phyloP scores from a whole-genome alignment of 306 rosid genomes.

The Lupinus albus region DNA sequence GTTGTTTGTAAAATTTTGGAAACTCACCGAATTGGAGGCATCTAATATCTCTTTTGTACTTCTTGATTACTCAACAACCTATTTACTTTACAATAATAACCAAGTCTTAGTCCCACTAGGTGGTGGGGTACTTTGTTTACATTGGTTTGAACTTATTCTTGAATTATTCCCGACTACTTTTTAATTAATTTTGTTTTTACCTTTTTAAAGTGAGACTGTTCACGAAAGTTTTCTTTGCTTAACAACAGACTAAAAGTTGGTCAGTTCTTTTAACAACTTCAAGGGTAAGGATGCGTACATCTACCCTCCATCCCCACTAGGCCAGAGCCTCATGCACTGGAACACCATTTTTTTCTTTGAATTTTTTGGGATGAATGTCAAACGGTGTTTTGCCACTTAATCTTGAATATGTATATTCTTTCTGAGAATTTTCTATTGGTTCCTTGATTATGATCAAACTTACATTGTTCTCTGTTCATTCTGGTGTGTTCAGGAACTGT shows the following conservation, averaged over 20 bases:
- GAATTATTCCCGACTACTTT: slow-evolving; percentile 1
- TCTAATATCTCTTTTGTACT: not conserved
- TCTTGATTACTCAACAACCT: slow-evolving; percentile 1
- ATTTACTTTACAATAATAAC: slow-evolving; percentile 24
- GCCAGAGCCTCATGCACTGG: too few species aligned
- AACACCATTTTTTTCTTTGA: too few species aligned
- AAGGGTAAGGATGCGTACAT: too few species aligned
- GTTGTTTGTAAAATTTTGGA: too few species aligned
- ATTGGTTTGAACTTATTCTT: slow-evolving; percentile 23
- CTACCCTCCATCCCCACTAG: too few species aligned
- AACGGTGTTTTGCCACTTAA: slow-evolving; percentile 19
- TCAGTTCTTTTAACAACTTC: slow-evolving; percentile 10
- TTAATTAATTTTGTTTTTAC: not conserved
- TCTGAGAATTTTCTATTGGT: slow-evolving; percentile 1
- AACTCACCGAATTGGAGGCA: not conserved
- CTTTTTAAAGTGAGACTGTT: not conserved
- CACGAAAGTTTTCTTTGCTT: not conserved
- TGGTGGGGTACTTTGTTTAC: too few species aligned
- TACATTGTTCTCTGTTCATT: not conserved
- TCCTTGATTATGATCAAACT: slow-evolving; percentile 21
- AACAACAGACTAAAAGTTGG: not conserved
- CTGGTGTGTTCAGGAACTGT: slow-evolving; percentile 56
- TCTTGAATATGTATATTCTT: slow-evolving; percentile 21
- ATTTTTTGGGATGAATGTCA: slow-evolving; percentile 33
- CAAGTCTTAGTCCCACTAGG: too few species aligned